Conservation (phyloP, 2,329 filamentous ascomycete genomes). For the Colletotrichum shisoi region DNA sequence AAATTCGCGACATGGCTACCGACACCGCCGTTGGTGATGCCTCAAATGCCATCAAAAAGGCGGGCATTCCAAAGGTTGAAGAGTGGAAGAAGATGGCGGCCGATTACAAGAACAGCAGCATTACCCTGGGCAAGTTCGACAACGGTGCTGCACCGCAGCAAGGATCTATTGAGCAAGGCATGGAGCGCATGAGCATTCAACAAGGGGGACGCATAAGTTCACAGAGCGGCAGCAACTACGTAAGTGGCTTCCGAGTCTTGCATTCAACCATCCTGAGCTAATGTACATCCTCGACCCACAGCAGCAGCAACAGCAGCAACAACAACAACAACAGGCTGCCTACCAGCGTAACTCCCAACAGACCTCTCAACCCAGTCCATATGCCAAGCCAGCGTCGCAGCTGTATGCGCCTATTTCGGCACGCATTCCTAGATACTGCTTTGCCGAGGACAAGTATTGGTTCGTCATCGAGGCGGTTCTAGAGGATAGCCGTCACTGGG, state of each 20-base stretch:
- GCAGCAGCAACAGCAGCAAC: slow-evolving; percentile 44
- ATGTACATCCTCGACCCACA: not conserved
- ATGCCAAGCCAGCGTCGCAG: slow-evolving; percentile 57
- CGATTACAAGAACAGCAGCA: slow-evolving; percentile 99
- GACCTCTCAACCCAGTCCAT: slow-evolving; percentile 51
- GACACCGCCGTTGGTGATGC: slow-evolving; percentile 83
- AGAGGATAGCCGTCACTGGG: slow-evolving; percentile 91
- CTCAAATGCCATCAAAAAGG: slow-evolving; percentile 82
- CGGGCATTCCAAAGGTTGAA: slow-evolving; percentile 92
- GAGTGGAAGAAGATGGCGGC: slow-evolving; percentile 99
- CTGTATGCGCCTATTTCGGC: slow-evolving; percentile 81
- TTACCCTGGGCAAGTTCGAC: slow-evolving; percentile 91
- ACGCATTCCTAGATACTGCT: slow-evolving; percentile 90
- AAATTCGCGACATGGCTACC: slow-evolving; percentile 92
- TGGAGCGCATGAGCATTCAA: slow-evolving; percentile 81
- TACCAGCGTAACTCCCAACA: slow-evolving; percentile 46
- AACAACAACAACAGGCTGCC: slow-evolving; percentile 45
- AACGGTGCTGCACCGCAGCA: slow-evolving; percentile 54
- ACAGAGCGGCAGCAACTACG: slow-evolving; percentile 57
- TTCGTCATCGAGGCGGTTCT: slow-evolving; percentile 93
- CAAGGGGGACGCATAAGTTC: slow-evolving; percentile 61
- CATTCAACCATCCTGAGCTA: not conserved
- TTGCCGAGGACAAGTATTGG: slow-evolving; percentile 98
- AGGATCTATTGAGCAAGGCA: slow-evolving; percentile 69
- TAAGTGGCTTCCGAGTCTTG: slow-evolving; percentile 48